These are phyloP conservation scores for Citrus trifoliata DNA, from an alignment of 345 rosid species.

Conservation along the genomic window DNA sequence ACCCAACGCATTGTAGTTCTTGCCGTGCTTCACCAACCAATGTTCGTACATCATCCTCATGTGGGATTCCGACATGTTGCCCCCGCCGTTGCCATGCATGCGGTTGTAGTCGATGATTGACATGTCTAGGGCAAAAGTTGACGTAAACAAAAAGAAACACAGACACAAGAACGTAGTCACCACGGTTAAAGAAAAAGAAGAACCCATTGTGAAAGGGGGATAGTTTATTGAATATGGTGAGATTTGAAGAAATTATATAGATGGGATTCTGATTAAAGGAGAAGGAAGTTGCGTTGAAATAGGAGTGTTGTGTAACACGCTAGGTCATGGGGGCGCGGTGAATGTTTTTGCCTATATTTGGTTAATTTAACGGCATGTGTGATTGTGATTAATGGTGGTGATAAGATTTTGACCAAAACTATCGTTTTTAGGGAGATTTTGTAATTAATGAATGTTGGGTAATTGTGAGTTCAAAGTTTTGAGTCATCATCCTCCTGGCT, in stretches of 20 bases:
- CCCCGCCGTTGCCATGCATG: slow-evolving; percentile 12
- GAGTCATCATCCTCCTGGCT: too few species aligned
- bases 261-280: neutral
- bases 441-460: neutral
- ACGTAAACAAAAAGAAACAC: slow-evolving; percentile 1
- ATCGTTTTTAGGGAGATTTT: neutral
- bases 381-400: neutral
- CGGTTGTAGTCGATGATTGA: slow-evolving; percentile 44
- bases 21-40: slow-evolving; percentile 56
- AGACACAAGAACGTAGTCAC: neutral
- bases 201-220: neutral
- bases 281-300: slow-evolving; percentile 17
- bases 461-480: neutral
- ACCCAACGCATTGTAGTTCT: slow-evolving; percentile 48
- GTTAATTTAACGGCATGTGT: neutral
- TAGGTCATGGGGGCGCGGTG: neutral
- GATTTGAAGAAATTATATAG: neutral
- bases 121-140: slow-evolving; percentile 43
- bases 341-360: neutral
- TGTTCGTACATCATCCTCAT: slow-evolving; percentile 37
- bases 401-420: neutral
- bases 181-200: neutral
- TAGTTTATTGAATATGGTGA: neutral
- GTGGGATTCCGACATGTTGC: slow-evolving; percentile 27
- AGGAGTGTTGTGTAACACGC: slow-evolving; percentile 12